phyloP scores from a whole-genome alignment of 2,329 filamentous ascomycete genomes.

The Neofusicoccum kwambonambiense region DNA sequence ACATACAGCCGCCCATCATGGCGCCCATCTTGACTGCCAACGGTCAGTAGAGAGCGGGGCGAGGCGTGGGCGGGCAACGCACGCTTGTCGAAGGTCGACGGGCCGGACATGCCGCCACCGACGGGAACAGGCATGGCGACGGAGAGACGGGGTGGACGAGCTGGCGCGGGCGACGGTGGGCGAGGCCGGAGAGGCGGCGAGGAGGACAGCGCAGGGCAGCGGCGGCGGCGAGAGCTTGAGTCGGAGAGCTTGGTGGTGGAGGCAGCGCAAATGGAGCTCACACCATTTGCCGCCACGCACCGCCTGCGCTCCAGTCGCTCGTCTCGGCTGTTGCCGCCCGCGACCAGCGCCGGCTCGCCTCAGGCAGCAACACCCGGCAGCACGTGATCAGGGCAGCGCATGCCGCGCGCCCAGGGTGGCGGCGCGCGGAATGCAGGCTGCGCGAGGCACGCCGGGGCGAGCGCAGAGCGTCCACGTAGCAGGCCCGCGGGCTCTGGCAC shows the following conservation, averaged over 20 bases:
- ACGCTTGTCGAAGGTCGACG: constrained; percentile 72
- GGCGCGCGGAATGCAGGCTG: not conserved
- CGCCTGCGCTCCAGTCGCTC: not conserved
- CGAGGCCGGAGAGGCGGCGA: not conserved
- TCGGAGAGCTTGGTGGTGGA: not conserved
- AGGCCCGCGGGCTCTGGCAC: not conserved
- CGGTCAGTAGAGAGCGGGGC: constrained; percentile 33
- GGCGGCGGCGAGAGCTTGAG: not conserved
- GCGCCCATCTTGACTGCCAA: constrained; percentile 89
- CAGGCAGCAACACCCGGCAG: not conserved
- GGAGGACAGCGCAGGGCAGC: not conserved
- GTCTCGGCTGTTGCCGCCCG: constrained; percentile 7
- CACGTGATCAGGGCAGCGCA: not conserved
- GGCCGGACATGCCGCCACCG: constrained; percentile 48
- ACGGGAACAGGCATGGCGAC: constrained; percentile 57
- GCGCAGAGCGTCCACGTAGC: constrained; percentile 8
- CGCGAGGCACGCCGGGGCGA: not conserved
- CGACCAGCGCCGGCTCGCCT: not conserved
- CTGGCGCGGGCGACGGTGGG: not conserved
- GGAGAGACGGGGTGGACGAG: not conserved
- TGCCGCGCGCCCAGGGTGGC: not conserved
- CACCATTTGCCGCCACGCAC: constrained; percentile 9
- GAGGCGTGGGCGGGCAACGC: constrained; percentile 30
- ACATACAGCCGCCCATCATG: constrained; percentile 97
- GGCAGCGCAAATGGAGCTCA: not conserved